These are phyloP conservation scores for Lasiodiplodia hormozganensis DNA, from an alignment of 2,329 filamentous ascomycete genomes.

Conservation along the genomic window DNA sequence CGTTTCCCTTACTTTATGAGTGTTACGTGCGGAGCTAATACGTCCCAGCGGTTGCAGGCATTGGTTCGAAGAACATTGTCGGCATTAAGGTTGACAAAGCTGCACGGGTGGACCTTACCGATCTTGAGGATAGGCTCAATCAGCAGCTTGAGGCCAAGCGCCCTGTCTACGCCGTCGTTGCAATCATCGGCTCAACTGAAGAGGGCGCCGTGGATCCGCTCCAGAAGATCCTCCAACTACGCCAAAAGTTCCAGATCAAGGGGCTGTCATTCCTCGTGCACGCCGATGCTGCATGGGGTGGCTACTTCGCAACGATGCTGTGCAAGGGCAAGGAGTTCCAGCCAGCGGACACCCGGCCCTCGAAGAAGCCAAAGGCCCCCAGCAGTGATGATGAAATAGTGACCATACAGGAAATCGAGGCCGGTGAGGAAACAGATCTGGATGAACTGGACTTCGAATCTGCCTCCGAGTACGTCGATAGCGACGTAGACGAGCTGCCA, in stretches of 20 bases:
- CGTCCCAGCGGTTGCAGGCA: conserved; percentile 51
- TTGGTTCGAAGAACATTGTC: conserved; percentile 52
- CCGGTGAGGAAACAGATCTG: too few relatives aligned
- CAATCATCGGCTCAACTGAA: conserved; percentile 57
- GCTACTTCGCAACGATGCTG: conserved; percentile 58
- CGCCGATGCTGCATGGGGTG: conserved; percentile 59
- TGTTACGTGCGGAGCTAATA: too few relatives aligned
- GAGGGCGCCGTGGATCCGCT: conserved; percentile 56
- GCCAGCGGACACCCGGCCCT: too few relatives aligned
- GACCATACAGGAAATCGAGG: conserved; percentile 35
- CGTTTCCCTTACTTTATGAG: too few relatives aligned
- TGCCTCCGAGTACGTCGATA: too few relatives aligned
- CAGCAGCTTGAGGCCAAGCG: conserved; percentile 37
- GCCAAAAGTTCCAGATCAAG: conserved; percentile 48
- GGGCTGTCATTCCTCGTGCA: conserved; percentile 57
- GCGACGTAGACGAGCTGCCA: too few relatives aligned
- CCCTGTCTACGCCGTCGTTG: conserved; percentile 54
- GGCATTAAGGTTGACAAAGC: conserved; percentile 50
- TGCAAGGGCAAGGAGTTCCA: conserved; percentile 33
- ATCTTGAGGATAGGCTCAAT: conserved; percentile 44
- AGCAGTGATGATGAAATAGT: conserved; percentile 35
- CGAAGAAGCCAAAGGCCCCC: conserved; percentile 33
- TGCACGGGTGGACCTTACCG: conserved; percentile 47
- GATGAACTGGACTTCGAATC: too few relatives aligned
- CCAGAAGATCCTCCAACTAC: conserved; percentile 46